Conservation (phyloP, 306 rosid genomes). For the Begonia loranthoides region DNA sequence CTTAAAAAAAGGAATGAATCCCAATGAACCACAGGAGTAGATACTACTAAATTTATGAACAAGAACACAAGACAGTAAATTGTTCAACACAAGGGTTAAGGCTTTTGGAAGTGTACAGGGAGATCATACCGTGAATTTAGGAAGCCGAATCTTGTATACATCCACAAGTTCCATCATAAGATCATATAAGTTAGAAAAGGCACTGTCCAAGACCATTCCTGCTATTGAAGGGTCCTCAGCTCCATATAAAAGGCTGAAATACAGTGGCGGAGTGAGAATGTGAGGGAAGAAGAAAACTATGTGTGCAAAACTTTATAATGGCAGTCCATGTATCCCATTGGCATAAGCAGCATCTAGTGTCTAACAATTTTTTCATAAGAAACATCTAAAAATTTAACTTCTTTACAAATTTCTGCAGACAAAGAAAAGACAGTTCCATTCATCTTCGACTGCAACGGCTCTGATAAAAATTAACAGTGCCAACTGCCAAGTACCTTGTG, state of each 20-base stretch:
- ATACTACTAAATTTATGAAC: too few relatives aligned
- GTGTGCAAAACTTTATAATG: too few relatives aligned
- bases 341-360: too few relatives aligned
- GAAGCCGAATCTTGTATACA: constrained; percentile 89
- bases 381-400: too few relatives aligned
- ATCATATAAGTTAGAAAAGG: constrained; percentile 81
- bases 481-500: constrained; percentile 41
- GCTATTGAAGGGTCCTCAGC: constrained; percentile 92
- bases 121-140: constrained; percentile 73
- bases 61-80: constrained; percentile 2
- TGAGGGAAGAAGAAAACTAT: neutral
- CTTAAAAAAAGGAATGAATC: too few relatives aligned
- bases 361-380: too few relatives aligned
- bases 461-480: too few relatives aligned
- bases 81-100: neutral
- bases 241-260: constrained; percentile 89
- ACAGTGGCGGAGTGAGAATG: constrained; percentile 3
- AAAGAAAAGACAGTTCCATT: too few relatives aligned
- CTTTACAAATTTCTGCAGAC: too few relatives aligned
- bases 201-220: constrained; percentile 99
- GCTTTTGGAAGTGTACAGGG: neutral
- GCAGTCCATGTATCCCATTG: too few relatives aligned
- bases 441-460: too few relatives aligned
- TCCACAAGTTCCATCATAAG: constrained; percentile 94
- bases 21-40: too few relatives aligned